Evolutionary conservation across 2,329 filamentous ascomycete species (phyloP).

Genomic region (Coniochaeta prunicola): DNA sequence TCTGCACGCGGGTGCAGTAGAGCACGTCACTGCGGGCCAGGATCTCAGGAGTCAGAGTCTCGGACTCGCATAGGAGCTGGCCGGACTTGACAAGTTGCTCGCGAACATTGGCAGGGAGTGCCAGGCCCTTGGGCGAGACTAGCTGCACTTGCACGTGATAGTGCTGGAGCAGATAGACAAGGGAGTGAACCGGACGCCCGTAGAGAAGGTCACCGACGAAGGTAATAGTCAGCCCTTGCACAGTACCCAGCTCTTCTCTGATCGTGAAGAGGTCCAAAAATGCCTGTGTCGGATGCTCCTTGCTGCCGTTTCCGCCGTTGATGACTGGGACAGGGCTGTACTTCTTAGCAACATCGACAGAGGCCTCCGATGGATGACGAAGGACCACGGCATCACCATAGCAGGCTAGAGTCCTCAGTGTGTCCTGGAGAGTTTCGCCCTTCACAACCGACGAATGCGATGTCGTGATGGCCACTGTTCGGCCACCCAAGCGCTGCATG

Average conservation of each 20-base stretch:
- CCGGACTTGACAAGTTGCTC: constrained; percentile 65
- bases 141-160: constrained; percentile 94
- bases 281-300: constrained; percentile 95
- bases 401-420: constrained; percentile 84
- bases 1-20: constrained; percentile 95
- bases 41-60: constrained; percentile 78
- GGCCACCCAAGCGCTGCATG: constrained; percentile 94
- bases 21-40: constrained; percentile 82
- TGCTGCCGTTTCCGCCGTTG: constrained; percentile 93
- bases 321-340: constrained; percentile 88
- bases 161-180: constrained; percentile 88
- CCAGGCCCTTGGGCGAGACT: constrained; percentile 72
- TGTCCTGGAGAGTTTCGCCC: constrained; percentile 90
- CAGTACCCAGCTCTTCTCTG: constrained; percentile 91
- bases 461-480: constrained; percentile 75
- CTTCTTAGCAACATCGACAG: constrained; percentile 75
- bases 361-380: constrained; percentile 78
- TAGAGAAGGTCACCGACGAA: constrained; percentile 92
- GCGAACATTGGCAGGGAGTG: constrained; percentile 68
- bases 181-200: constrained; percentile 89
- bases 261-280: constrained; percentile 98
- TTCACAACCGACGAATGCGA: constrained; percentile 85
- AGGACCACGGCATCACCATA: constrained; percentile 96
- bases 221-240: constrained; percentile 91
- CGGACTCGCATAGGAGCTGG: constrained; percentile 69